Evolutionary conservation across 108 stramenopile genomes (phyloP).

Genomic region (Asterionellopsis glacialis): DNA sequence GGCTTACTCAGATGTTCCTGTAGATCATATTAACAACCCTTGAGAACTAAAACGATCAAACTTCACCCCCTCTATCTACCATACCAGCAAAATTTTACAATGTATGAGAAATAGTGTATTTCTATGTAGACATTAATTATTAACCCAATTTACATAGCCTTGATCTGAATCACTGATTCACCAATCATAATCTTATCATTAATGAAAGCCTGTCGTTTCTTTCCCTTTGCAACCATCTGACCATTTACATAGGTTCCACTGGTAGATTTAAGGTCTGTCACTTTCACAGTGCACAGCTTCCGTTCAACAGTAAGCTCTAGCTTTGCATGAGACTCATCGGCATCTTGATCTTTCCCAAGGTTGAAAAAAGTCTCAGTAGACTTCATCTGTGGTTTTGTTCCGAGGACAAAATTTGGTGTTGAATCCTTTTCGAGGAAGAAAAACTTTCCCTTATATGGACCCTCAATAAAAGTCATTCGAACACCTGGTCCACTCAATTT

Average conservation of each 20-base stretch:
- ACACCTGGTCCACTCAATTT: background rate
- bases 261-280: slow-evolving; percentile 45
- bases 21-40: no score
- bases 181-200: slow-evolving; percentile 45
- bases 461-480: background rate
- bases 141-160: slow-evolving; percentile 3
- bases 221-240: slow-evolving; percentile 26
- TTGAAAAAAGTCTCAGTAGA: background rate
- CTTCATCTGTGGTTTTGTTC: background rate
- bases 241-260: slow-evolving; percentile 44
- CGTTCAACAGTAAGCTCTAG: slow-evolving; percentile 11
- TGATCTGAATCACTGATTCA: slow-evolving; percentile 7
- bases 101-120: background rate
- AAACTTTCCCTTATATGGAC: background rate
- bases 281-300: slow-evolving; percentile 29
- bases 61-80: no score
- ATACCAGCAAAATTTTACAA: no score
- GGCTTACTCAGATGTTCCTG: no score
- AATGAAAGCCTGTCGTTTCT: slow-evolving; percentile 34
- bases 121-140: background rate
- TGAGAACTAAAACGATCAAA: no score
- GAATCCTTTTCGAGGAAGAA: background rate
- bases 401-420: background rate
- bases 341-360: background rate
- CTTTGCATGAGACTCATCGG: slow-evolving; percentile 15